Percentiles rank a stretch among this genome's conserved stretches.
Evolutionary conservation across 2,329 filamentous ascomycete species (phyloP).

Genomic region (Alternaria metachromatica): DNA sequence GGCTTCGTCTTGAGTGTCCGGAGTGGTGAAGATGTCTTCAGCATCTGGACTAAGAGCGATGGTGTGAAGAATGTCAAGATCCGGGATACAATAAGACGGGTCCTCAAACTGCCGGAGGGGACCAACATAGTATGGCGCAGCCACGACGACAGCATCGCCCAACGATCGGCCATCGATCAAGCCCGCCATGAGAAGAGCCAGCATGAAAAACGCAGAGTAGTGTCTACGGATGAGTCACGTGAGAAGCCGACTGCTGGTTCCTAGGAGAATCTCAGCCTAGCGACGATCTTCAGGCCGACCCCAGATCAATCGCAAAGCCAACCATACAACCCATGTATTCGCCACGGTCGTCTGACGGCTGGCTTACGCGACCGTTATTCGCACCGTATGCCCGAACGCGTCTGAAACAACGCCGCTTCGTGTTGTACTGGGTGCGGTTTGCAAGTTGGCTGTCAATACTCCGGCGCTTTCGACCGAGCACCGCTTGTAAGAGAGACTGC

Average conservation of each 20-base stretch:
- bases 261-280: conserved; percentile 18
- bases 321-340: neutral
- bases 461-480: neutral
- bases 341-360: neutral
- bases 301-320: neutral
- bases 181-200: conserved; percentile 82
- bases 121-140: conserved; percentile 95
- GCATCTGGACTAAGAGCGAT: conserved; percentile 95
- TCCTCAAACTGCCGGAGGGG: conserved; percentile 83
- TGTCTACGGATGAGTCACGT: conserved; percentile 43
- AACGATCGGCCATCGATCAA: conserved; percentile 88
- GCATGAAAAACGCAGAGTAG: conserved; percentile 54
- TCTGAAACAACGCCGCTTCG: neutral
- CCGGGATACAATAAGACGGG: conserved; percentile 93
- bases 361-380: neutral
- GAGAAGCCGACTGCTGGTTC: conserved; percentile 38
- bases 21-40: conserved; percentile 95
- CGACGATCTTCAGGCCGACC: neutral
- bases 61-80: conserved; percentile 96
- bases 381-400: neutral
- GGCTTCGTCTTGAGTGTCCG: conserved; percentile 93
- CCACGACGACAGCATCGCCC: conserved; percentile 94
- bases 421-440: neutral
- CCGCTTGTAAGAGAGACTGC: neutral
- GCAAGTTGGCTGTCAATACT: neutral